These are phyloP conservation scores for Ophiostoma australiae DNA, from an alignment of 2,329 filamentous ascomycete genomes.

Conservation along the genomic window DNA sequence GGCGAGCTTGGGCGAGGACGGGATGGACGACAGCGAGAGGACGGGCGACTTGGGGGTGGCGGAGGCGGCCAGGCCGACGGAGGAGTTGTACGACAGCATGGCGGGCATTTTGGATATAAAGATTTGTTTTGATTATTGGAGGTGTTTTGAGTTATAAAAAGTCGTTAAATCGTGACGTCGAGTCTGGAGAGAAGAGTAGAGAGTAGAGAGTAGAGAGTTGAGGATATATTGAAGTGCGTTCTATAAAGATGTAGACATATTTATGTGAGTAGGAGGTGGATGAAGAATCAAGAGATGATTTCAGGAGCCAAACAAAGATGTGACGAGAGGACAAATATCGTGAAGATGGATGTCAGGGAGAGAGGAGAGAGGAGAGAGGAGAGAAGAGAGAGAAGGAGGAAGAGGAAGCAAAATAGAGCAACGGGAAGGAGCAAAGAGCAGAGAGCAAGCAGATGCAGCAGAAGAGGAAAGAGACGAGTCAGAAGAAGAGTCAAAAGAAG, in stretches of 20 bases:
- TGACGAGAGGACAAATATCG: not conserved
- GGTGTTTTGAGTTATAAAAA: not conserved
- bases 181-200: not conserved
- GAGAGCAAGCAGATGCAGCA: not conserved
- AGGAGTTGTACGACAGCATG: conserved; percentile 22
- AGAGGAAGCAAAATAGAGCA: not conserved
- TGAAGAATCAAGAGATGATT: not conserved
- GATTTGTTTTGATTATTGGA: not conserved
- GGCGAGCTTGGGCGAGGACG: conserved; percentile 20
- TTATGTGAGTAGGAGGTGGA: not conserved
- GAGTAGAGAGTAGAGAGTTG: not conserved
- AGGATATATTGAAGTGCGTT: conserved; percentile 4
- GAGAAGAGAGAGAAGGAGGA: not conserved
- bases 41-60: conserved; percentile 13
- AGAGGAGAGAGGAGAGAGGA: not conserved
- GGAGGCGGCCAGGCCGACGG: conserved; percentile 15
- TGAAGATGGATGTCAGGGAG: not conserved
- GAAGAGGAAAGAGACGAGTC: not conserved
- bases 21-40: conserved; percentile 4
- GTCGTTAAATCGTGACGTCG: not conserved
- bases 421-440: not conserved
- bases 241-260: conserved; percentile 15
- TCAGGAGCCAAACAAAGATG: not conserved
- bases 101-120: not conserved
- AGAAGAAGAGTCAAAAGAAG: not conserved